Base-by-base conservation (phyloP, 2,329 filamentous ascomycete genomes). In the Fusarium coicis region DNA sequence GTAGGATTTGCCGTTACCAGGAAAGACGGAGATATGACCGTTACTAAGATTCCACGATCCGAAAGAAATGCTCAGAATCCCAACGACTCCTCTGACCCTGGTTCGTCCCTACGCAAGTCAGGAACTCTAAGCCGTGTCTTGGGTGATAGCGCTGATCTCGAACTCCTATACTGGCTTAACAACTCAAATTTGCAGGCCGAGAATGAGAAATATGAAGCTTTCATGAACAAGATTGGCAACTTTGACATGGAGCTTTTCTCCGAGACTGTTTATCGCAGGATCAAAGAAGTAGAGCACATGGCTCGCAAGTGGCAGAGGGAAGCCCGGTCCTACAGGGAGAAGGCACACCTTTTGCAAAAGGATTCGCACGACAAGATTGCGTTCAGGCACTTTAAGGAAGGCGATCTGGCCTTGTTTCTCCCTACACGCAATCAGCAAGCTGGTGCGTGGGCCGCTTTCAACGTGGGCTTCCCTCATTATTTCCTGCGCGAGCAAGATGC, bases 401-500 rank as follows among this genome's bases (percentile, higher is more conserved):
- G 96, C 12, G 96, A 99, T 79, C 87, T 99, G 19, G 96, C 96
- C 18, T 83, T 99, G 5, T 99, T 99, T 84, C 84, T 99, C 44
- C 96, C 96, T 1, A 99, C 96, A 1, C 89, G 96, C 40, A 98
- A 98, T 80, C 95, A 98, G 82, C 93, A 93, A 42, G 96, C 95
- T 9, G 93, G 96, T 21, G 96, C 96, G 2, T 99, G 96, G 96
- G 96, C 96, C 10, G 96, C 96, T 2, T 99, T 99, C 87, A 99
- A 99, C 78, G 93, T 99, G 37, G 96, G 95, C 3, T 97, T 96
- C 68, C 96, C 96, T 14, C 96, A 99, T 81, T 98, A 96, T 84
- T 99, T 99, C 84, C 87, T 99, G 6, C 93, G 95, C 40, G 96
- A 99, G 81, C 93, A 97, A 80, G 96, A 98, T 76, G 88, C 88